Base-by-base conservation (phyloP, 352 stramenopile species). In the Globisporangium barbulae region DNA sequence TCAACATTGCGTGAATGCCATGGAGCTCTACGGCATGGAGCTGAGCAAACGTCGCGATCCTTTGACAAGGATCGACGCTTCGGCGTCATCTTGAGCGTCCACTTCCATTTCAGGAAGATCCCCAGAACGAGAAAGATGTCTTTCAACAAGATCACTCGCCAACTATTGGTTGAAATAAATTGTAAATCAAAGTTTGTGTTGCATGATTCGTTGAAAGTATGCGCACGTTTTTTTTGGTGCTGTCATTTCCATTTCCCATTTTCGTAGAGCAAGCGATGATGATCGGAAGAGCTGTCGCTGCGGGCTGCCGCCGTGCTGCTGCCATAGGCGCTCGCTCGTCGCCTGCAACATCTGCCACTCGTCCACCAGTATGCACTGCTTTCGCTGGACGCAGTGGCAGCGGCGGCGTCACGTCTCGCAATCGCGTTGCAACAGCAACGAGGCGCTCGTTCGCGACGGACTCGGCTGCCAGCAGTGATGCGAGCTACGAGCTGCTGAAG, bases 401-500 rank as follows among this genome's bases (percentile, higher is more conserved):
- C 8, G 44, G 17, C 42, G 7, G 41, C 41, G 41, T 47, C 41
- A 47, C 41, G 41, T 21, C 41, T 47, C 41, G 17, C 41, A 47
- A 21, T 22, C 41, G 15, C 41, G 41, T 21, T 22, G 17, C 19
- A 21, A 17, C 41, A 47, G 19, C 39, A 45, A n/a, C 39, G 3
- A 22, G 17, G 47, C 58, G 44, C 13, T 35, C 28, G 42, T 45
- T 63, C 42, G 44, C 58, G 58, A 63, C 58, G 19, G 25, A 63
- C 21, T 56, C 44, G 22, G 19, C 58, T 5, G 44, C 58, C 12
- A 45, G 31, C 21, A 30, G 44, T 9, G 9, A 15, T 30, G 33
- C 58, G 13, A 55, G 58, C 0, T 71, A 91, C 37, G 82, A 85
- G 61, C 54, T 72, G 5, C 62, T 93, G 3, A 89, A 87, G 72